Evolutionary conservation across 2,329 filamentous ascomycete species (phyloP).

Genomic region (Uncinocarpus reesii): DNA sequence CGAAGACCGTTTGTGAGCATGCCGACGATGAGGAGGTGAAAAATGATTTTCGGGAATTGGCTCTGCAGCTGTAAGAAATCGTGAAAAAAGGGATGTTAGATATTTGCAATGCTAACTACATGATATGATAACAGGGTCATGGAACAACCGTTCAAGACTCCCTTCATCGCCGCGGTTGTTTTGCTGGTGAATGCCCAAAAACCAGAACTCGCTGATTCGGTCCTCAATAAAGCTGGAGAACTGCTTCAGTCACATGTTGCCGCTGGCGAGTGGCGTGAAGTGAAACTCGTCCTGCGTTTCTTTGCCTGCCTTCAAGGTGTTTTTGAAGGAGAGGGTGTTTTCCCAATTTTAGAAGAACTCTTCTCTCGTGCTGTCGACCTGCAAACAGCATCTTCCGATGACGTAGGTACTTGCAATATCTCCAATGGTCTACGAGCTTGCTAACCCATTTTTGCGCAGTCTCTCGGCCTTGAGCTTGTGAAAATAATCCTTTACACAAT

Average conservation of each 20-base stretch:
- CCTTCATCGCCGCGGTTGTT: slow-evolving; percentile 77
- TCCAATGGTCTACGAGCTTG: not conserved
- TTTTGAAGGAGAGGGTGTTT: slow-evolving; percentile 74
- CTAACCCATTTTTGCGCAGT: slow-evolving; percentile 29
- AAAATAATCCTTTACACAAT: slow-evolving; percentile 94
- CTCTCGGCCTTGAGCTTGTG: slow-evolving; percentile 69
- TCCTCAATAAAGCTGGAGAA: slow-evolving; percentile 54
- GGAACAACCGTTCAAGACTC: slow-evolving; percentile 96
- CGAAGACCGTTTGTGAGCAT: slow-evolving; percentile 67
- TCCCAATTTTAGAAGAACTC: slow-evolving; percentile 76
- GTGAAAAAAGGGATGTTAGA: too few species aligned
- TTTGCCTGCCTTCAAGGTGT: slow-evolving; percentile 74
- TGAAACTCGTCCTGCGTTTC: slow-evolving; percentile 84
- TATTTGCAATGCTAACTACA: slow-evolving; percentile 15
- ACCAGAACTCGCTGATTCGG: slow-evolving; percentile 59
- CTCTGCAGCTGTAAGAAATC: slow-evolving; percentile 57
- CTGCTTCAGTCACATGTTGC: slow-evolving; percentile 58
- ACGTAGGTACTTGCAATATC: slow-evolving; percentile 49
- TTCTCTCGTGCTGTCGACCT: slow-evolving; percentile 84
- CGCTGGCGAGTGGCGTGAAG: slow-evolving; percentile 72
- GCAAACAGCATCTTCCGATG: slow-evolving; percentile 84
- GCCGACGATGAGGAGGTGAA: slow-evolving; percentile 75
- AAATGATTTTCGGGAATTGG: slow-evolving; percentile 60
- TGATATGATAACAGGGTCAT: slow-evolving; percentile 42
- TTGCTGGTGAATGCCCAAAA: slow-evolving; percentile 69